These are phyloP conservation scores for Saururus chinensis DNA, from an alignment of 164 flowering plant genomes.

Conservation along the genomic window DNA sequence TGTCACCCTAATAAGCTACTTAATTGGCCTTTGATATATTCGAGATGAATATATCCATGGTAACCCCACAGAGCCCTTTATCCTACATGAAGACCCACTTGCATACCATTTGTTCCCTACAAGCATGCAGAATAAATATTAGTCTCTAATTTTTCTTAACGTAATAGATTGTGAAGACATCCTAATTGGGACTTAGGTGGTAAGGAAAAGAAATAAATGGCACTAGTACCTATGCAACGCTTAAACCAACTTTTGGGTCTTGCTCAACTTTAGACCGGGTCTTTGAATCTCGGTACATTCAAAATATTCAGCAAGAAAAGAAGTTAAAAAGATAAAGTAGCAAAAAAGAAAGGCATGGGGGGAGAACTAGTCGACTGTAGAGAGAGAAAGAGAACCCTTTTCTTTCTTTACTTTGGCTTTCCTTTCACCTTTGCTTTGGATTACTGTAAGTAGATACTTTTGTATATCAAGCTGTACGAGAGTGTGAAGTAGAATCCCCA, in stretches of 20 bases:
- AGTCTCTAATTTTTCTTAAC: too few relatives aligned
- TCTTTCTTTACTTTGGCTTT: neutral
- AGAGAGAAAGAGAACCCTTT: neutral
- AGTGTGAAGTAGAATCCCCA: neutral
- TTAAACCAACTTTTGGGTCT: neutral
- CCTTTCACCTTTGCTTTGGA: neutral
- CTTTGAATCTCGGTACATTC: neutral
- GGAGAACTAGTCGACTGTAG: neutral
- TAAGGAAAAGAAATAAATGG: neutral
- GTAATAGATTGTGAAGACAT: too few relatives aligned
- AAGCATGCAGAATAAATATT: too few relatives aligned
- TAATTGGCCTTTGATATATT: too few relatives aligned
- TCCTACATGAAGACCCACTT: too few relatives aligned
- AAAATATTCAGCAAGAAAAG: neutral
- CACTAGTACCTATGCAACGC: neutral
- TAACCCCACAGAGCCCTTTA: too few relatives aligned
- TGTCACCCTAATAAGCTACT: too few relatives aligned
- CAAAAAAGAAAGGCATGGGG: neutral
- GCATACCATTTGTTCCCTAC: too few relatives aligned
- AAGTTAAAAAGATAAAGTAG: neutral
- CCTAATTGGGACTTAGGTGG: too few relatives aligned
- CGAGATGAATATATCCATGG: too few relatives aligned
- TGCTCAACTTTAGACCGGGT: neutral
- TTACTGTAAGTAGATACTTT: neutral
- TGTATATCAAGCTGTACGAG: neutral